Evolutionary conservation across 495 filamentous ascomycete genomes (phyloP).

Genomic region (Neurospora discreta): DNA sequence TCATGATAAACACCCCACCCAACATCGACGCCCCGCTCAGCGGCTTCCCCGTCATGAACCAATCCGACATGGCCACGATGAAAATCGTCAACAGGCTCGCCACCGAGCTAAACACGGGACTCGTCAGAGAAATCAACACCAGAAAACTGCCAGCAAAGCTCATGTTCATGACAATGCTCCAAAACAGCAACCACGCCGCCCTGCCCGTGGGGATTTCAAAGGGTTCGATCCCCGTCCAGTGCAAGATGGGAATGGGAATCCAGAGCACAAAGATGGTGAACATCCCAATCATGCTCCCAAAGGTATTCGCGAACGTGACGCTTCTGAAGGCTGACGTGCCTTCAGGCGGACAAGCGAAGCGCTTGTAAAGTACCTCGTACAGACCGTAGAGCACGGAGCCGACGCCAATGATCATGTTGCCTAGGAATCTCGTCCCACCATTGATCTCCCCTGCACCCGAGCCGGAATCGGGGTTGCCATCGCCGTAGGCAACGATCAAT

Average conservation of each 20-base stretch:
- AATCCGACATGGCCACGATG: constrained; percentile 85
- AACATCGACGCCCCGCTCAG: constrained; percentile 61
- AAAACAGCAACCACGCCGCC: constrained; percentile 64
- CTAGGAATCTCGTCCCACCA: constrained; percentile 51
- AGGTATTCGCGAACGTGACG: constrained; percentile 86
- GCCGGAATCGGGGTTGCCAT: constrained; percentile 21
- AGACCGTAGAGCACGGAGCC: constrained; percentile 91
- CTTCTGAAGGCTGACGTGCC: constrained; percentile 67
- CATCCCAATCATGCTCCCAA: constrained; percentile 71
- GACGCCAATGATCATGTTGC: constrained; percentile 87
- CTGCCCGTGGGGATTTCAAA: constrained; percentile 73
- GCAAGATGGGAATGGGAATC: constrained; percentile 81
- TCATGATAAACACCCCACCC: constrained; percentile 79
- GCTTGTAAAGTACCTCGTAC: constrained; percentile 95
- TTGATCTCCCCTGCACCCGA: constrained; percentile 18
- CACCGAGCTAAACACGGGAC: constrained; percentile 82
- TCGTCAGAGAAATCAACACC: constrained; percentile 82
- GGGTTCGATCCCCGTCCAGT: constrained; percentile 61
- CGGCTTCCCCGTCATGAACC: constrained; percentile 65
- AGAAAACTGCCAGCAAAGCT: constrained; percentile 89
- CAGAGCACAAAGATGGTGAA: constrained; percentile 83
- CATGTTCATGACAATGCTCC: constrained; percentile 77
- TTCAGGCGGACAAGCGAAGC: constrained; percentile 82
- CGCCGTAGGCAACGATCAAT: constrained; percentile 85
- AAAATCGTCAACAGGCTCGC: constrained; percentile 93